Evolutionary conservation across 2,329 filamentous ascomycete species (phyloP).

Genomic region (Cercospora canescens): DNA sequence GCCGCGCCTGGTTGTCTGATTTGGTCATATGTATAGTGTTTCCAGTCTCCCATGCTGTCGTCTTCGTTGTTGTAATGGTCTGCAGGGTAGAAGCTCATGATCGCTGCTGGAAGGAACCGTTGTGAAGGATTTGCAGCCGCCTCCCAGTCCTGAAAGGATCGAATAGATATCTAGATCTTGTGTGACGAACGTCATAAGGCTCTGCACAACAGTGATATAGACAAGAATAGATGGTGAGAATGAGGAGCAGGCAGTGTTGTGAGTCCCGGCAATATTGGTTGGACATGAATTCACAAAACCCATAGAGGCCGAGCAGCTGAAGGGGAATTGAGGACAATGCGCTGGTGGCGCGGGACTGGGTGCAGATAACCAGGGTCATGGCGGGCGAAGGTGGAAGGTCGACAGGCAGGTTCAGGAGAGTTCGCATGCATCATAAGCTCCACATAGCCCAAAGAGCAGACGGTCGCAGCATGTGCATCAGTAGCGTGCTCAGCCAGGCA

Average conservation of each 20-base stretch:
- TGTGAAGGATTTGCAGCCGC: conserved; percentile 14
- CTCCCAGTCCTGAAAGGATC: conserved; percentile 10
- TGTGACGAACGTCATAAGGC: conserved; percentile 18
- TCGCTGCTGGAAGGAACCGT: conserved; percentile 11
- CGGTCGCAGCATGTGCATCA: conserved; percentile 18
- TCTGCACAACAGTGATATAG: conserved; percentile 4
- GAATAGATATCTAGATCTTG: conserved; percentile 15
- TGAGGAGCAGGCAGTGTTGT: conserved; percentile 21
- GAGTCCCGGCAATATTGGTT: conserved; percentile 16
- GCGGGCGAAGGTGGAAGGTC: conserved; percentile 5
- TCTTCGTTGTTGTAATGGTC: conserved; percentile 13
- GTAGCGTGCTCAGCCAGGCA: conserved; percentile 24
- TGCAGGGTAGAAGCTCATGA: conserved; percentile 23
- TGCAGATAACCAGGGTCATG: conserved; percentile 12
- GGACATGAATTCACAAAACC: conserved; percentile 12
- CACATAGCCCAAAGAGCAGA: conserved; percentile 19
- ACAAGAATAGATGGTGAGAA: conserved; percentile 20
- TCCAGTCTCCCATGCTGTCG: conserved; percentile 11
- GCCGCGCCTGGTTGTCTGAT: not conserved
- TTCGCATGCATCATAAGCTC: conserved; percentile 26
- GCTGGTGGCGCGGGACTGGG: conserved; percentile 21
- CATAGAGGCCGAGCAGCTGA: conserved; percentile 19
- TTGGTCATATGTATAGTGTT: conserved; percentile 15
- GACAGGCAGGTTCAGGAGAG: conserved; percentile 21
- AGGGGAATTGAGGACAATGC: conserved; percentile 7